These are phyloP conservation scores for Alternaria tenuissima DNA, from an alignment of 2,329 filamentous ascomycete species.

Conservation along the genomic window DNA sequence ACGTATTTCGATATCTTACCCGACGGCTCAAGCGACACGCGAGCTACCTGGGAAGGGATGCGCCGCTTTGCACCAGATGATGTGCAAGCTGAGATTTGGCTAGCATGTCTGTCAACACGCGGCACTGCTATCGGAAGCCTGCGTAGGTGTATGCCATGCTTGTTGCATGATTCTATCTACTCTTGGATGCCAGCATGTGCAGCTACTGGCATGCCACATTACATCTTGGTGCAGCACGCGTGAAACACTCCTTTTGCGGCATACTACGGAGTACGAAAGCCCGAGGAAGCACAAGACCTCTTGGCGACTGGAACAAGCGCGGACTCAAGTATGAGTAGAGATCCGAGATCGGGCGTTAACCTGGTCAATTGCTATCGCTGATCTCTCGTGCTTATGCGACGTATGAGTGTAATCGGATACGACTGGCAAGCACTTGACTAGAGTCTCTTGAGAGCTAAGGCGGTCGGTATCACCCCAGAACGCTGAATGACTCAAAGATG, in stretches of 20 bases:
- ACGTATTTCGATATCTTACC: neutral
- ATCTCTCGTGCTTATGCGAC: neutral
- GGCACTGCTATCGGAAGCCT: constrained; percentile 17
- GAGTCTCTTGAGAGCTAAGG: neutral
- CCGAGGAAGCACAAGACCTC: constrained; percentile 17
- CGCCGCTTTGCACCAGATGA: neutral
- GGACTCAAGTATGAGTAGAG: neutral
- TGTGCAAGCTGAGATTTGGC: neutral
- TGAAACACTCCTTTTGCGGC: constrained; percentile 7
- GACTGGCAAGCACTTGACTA: neutral
- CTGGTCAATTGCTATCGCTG: neutral
- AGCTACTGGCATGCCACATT: constrained; percentile 18
- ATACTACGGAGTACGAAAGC: constrained; percentile 18
- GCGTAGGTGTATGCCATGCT: constrained; percentile 9
- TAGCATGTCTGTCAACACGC: constrained; percentile 18
- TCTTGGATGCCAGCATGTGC: constrained; percentile 9
- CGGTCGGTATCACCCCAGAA: neutral
- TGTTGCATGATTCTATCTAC: constrained; percentile 4
- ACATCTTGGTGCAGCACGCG: constrained; percentile 8
- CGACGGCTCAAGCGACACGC: neutral
- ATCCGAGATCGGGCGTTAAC: neutral
- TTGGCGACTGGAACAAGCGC: constrained; percentile 27
- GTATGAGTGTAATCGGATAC: neutral
- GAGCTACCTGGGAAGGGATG: neutral
- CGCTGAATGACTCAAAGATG: neutral